Evolutionary conservation across 1,139 yeast species (phyloP), one percentile per base, ranked within the genome.

Genomic region (Candida freyschussii): DNA sequence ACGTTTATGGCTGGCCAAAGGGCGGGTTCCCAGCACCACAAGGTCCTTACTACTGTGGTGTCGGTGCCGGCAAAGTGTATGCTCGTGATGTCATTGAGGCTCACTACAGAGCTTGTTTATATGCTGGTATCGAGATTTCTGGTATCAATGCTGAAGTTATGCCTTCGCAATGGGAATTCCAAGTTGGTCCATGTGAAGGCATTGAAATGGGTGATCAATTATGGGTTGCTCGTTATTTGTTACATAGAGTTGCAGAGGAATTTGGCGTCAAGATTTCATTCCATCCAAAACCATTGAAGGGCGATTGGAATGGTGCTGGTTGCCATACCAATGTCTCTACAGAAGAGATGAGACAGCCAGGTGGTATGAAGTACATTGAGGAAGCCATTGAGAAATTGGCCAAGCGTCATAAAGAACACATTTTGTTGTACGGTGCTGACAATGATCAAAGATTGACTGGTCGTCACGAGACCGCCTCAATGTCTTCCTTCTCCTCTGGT

Each of bases 111-210:
- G 98, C 98, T 45, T 87, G 96, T 72, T 73, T 91, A 47, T 82
- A 84, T 62, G 78, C 97, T 45, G 97, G 96, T 58, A 64, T 91
- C 52, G 69, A 73, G 59, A 79, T 89, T 51, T 82, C 95, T 37
- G 98, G 98, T 71, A 89, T 91, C 63, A 91, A 91, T 64, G 98
- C 98, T 52, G 98, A 91, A 73, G 98, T 91, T 48, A 91, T 91
- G 97, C 98, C 98, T 39, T 86, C 97, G 40, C 98, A 91, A 75
- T 91, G 98, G 98, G 98, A 91, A 72, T 91, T 84, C 84, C 98
- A 91, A 73, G 97, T 91, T 52, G 98, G 98, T 58, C 98, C 98
- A 47, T 86, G 96, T 68, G 75, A 66, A 47, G 98, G 98, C 58
- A 89, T 91, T 62, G 63, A 68, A 52, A 89, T 91, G 96, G 98